phyloP scores from a whole-genome alignment of 108 stramenopile genomes.

The Mayamaea pseudoterrestris region DNA sequence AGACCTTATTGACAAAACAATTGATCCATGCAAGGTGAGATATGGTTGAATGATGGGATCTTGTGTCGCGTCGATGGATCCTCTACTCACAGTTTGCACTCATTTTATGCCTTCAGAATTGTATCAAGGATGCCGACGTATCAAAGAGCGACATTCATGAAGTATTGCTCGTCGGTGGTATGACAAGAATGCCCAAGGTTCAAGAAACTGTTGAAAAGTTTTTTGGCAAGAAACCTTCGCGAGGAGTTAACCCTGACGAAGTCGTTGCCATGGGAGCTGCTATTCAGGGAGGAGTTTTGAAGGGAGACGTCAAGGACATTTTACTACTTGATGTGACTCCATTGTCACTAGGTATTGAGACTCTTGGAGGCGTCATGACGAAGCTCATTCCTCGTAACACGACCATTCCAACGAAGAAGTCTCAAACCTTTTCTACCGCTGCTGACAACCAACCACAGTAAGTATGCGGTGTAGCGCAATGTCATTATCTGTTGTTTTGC shows the following conservation, averaged over 20 bases:
- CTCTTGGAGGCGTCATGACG: constrained; percentile 99
- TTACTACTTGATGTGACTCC: constrained; percentile 98
- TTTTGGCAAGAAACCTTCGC: constrained; percentile 82
- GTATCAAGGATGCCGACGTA: constrained; percentile 92
- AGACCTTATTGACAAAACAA: constrained; percentile 80
- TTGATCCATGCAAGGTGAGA: constrained; percentile 91
- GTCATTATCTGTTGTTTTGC: constrained; percentile 80
- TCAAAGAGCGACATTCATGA: constrained; percentile 89
- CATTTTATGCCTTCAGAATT: constrained; percentile 31
- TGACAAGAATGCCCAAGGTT: constrained; percentile 99
- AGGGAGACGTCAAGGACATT: constrained; percentile 99
- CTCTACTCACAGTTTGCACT: not conserved
- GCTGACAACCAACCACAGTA: constrained; percentile 98
- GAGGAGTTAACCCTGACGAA: constrained; percentile 99
- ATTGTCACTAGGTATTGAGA: constrained; percentile 97
- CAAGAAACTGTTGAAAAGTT: constrained; percentile 94
- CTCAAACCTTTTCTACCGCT: constrained; percentile 97
- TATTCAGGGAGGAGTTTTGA: constrained; percentile 98
- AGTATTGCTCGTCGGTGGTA: constrained; percentile 98
- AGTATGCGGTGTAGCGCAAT: too few species aligned
- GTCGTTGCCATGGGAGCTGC: constrained; percentile 99
- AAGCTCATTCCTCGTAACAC: constrained; percentile 98
- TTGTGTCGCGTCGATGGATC: not conserved
- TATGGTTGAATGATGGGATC: not conserved
- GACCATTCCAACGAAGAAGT: constrained; percentile 99